These are phyloP conservation scores for Gossypium arboreum DNA, from an alignment of 345 rosid genomes.

Conservation along the genomic window DNA sequence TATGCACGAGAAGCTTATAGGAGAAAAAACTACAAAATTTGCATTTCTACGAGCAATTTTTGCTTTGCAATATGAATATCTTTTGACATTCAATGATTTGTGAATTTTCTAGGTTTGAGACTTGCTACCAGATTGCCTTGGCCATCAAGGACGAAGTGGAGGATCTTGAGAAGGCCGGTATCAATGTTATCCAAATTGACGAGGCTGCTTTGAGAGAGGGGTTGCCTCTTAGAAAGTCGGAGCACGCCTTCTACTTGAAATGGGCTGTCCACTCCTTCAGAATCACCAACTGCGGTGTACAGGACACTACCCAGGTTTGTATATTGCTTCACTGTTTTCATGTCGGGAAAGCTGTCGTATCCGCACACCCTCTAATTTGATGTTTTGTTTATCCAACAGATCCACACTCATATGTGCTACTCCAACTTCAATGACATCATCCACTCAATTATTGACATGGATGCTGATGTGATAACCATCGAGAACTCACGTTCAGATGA, in stretches of 20 bases:
- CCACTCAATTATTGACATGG: slow-evolving; percentile 96
- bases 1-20: slow-evolving; percentile 21
- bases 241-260: slow-evolving; percentile 93
- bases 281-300: slow-evolving; percentile 85
- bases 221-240: slow-evolving; percentile 91
- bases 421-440: slow-evolving; percentile 97
- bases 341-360: not conserved
- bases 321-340: not conserved
- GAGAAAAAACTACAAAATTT: not conserved
- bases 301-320: slow-evolving; percentile 85
- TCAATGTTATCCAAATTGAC: slow-evolving; percentile 89
- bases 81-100: slow-evolving; percentile 3
- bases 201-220: slow-evolving; percentile 99
- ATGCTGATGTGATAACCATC: slow-evolving; percentile 94
- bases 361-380: not conserved
- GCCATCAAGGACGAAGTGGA: slow-evolving; percentile 97
- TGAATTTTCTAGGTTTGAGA: slow-evolving; percentile 56
- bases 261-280: slow-evolving; percentile 99
- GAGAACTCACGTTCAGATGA: slow-evolving; percentile 99
- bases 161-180: slow-evolving; percentile 89
- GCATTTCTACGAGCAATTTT: not conserved
- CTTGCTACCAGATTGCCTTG: slow-evolving; percentile 94
- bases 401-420: slow-evolving; percentile 99
- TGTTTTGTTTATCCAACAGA: slow-evolving; percentile 33
- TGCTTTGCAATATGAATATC: not conserved